Evolutionary conservation across 2,329 filamentous ascomycete genomes (phyloP).

Genomic region (Pseudogymnoascus sp.): DNA sequence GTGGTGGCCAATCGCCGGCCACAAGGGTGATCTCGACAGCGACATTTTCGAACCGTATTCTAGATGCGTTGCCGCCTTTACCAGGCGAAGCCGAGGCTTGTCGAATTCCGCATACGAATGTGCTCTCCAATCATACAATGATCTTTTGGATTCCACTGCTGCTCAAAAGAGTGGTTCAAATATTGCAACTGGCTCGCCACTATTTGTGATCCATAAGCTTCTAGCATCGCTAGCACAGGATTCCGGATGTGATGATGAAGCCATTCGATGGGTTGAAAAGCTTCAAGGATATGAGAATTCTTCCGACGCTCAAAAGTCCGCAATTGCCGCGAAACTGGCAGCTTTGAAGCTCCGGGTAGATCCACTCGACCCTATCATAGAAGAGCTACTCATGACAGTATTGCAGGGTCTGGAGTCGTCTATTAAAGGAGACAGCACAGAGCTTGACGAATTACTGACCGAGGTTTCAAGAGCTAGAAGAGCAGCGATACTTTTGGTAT

Average conservation of each 20-base stretch:
- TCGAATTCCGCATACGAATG: slow-evolving; percentile 19
- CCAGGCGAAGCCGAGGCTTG: slow-evolving; percentile 38
- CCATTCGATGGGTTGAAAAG: slow-evolving; percentile 47
- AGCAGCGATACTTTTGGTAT: slow-evolving; percentile 44
- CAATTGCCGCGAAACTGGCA: slow-evolving; percentile 48
- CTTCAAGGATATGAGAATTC: slow-evolving; percentile 27
- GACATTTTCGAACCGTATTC: slow-evolving; percentile 60
- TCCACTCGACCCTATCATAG: slow-evolving; percentile 31
- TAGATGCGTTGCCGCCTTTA: slow-evolving; percentile 55
- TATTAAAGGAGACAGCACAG: slow-evolving; percentile 50
- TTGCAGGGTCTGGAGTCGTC: slow-evolving; percentile 50
- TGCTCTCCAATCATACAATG: slow-evolving; percentile 18
- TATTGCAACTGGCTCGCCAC: slow-evolving; percentile 15
- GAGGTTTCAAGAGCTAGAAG: slow-evolving; percentile 50
- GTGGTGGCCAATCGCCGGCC: slow-evolving; percentile 59
- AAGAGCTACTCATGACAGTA: slow-evolving; percentile 41
- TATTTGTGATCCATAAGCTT: slow-evolving; percentile 37
- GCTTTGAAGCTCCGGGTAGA: slow-evolving; percentile 45
- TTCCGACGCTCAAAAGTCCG: slow-evolving; percentile 34
- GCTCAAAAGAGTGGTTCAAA: background rate
- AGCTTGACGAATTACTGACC: slow-evolving; percentile 54
- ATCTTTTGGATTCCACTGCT: slow-evolving; percentile 14
- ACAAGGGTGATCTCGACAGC: slow-evolving; percentile 52
- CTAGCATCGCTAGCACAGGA: slow-evolving; percentile 44
- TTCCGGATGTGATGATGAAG: slow-evolving; percentile 41